These are phyloP conservation scores for Phlebiopsis flavidoalba DNA, from an alignment of 768 basidiomycete genomes.

Conservation along the genomic window DNA sequence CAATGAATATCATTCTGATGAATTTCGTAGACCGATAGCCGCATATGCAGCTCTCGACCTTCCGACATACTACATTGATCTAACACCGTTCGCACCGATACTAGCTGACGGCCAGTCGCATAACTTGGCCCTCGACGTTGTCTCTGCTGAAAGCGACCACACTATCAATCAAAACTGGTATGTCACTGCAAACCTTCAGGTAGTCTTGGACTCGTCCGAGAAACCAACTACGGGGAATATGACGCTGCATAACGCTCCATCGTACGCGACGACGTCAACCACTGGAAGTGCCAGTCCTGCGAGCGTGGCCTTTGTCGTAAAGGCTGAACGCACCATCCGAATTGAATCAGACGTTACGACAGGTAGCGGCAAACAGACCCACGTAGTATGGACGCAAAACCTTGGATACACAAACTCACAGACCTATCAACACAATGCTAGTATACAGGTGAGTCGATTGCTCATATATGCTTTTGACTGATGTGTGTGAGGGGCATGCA, in stretches of 20 bases:
- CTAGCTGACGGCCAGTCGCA: conserved; percentile 61
- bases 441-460: conserved; percentile 25
- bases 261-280: conserved; percentile 44
- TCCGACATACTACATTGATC: conserved; percentile 69
- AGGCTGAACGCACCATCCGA: conserved; percentile 44
- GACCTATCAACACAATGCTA: conserved; percentile 43
- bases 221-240: conserved; percentile 47
- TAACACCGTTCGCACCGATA: conserved; percentile 68
- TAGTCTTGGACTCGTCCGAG: conserved; percentile 32
- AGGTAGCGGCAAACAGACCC: conserved; percentile 50
- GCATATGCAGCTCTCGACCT: conserved; percentile 49
- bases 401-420: conserved; percentile 56
- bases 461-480: not conserved
- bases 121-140: conserved; percentile 63
- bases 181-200: conserved; percentile 61
- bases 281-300: conserved; percentile 33
- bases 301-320: conserved; percentile 33
- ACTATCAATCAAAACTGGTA: conserved; percentile 68
- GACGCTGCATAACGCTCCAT: conserved; percentile 45
- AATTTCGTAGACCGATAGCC: conserved; percentile 31
- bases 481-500: not conserved
- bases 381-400: conserved; percentile 55
- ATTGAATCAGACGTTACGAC: conserved; percentile 54
- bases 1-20: not conserved
- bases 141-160: conserved; percentile 57